Percentiles rank a stretch among this genome's conserved stretches.
Conservation (phyloP, 768 basidiomycete genomes). For the Collybia mongolica region DNA sequence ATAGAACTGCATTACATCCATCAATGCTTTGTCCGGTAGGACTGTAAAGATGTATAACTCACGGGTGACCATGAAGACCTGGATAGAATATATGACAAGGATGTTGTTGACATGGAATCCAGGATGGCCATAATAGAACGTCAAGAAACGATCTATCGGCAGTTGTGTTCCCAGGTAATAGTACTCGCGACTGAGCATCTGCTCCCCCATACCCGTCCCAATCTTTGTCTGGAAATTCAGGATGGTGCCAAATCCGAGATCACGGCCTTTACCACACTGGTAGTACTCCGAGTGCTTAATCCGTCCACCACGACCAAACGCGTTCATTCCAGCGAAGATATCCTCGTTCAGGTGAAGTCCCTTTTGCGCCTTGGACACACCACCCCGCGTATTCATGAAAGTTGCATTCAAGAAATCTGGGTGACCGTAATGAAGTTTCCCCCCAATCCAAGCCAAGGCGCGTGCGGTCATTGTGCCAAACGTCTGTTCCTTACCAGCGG, state of each 20-base stretch:
- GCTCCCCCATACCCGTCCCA: constrained; percentile 99
- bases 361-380: constrained; percentile 99
- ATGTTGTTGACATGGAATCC: constrained; percentile 99
- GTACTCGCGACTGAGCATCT: constrained; percentile 99
- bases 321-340: constrained; percentile 99
- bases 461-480: constrained; percentile 98
- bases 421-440: constrained; percentile 98
- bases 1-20: constrained; percentile 59
- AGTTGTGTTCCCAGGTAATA: constrained; percentile 98
- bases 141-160: constrained; percentile 97
- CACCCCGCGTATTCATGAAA: constrained; percentile 98
- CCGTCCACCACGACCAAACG: constrained; percentile 94
- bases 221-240: constrained; percentile 99
- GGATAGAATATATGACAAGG: constrained; percentile 96
- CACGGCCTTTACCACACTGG: constrained; percentile 98
- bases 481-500: constrained; percentile 99
- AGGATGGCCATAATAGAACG: constrained; percentile 99
- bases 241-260: constrained; percentile 98
- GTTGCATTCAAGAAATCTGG: constrained; percentile 98
- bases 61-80: constrained; percentile 96
- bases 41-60: constrained; percentile 31
- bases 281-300: constrained; percentile 99
- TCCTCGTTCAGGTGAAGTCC: constrained; percentile 98
- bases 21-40: constrained; percentile 7
- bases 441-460: constrained; percentile 94